These are phyloP conservation scores for Xylaria sp. DNA, from an alignment of 2,329 filamentous ascomycete genomes.

Conservation along the genomic window DNA sequence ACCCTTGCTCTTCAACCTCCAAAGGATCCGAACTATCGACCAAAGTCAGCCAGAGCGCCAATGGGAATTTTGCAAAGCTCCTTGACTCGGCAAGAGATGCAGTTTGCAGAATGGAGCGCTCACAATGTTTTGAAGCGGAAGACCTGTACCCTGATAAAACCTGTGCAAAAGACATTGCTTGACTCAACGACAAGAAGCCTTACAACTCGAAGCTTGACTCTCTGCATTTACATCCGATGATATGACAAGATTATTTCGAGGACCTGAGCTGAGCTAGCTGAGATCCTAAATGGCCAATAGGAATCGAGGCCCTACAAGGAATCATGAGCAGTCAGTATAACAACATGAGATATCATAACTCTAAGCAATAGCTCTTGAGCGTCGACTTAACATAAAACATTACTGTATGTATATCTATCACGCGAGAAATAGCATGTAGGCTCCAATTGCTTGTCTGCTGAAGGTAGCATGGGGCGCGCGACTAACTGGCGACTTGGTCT, in stretches of 20 bases:
- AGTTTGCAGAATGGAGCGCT: conserved; percentile 6
- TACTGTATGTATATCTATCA: conserved; percentile 30
- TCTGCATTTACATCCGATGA: conserved; percentile 30
- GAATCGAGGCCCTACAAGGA: conserved; percentile 12
- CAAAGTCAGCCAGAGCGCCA: background rate
- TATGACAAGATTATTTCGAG: conserved; percentile 13
- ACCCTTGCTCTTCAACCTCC: background rate
- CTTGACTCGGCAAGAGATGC: background rate
- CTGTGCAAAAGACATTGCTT: conserved; percentile 8
- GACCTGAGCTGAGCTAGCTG: conserved; percentile 34
- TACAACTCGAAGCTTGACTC: conserved; percentile 15
- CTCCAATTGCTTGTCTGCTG: conserved; percentile 16
- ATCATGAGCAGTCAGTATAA: conserved; percentile 9
- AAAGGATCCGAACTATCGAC: conserved; percentile 1
- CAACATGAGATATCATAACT: conserved; percentile 21
- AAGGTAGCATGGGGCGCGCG: conserved; percentile 19
- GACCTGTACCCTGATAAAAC: background rate
- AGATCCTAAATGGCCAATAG: conserved; percentile 20
- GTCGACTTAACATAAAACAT: conserved; percentile 17
- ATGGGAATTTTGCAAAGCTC: background rate
- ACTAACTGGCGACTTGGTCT: conserved; percentile 24
- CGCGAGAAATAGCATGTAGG: conserved; percentile 25
- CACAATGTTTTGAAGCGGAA: background rate
- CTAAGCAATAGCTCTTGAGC: conserved; percentile 23
- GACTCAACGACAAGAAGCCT: conserved; percentile 12